A percentile compares a stretch with the other conserved stretches of the same genome.
Conservation (phyloP, 805 yeast genomes). For the Cyberlindnera japonica region DNA sequence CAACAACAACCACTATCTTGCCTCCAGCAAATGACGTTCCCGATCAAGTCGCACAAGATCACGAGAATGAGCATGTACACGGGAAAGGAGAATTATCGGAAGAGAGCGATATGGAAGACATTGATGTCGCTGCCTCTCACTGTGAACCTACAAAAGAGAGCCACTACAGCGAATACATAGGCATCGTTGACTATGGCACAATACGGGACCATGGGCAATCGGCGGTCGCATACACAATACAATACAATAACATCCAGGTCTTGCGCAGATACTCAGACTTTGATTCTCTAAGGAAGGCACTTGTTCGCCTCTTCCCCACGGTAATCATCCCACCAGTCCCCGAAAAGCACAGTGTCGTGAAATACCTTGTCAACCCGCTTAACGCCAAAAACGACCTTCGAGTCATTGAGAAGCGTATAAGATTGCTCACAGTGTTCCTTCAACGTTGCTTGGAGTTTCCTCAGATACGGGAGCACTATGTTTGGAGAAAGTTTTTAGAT, state of each 20-base stretch:
- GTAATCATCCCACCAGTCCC: conserved; percentile 93
- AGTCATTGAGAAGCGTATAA: conserved; percentile 63
- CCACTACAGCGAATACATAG: conserved; percentile 6
- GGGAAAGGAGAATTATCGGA: not conserved
- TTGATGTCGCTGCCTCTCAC: not conserved
- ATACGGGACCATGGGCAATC: conserved; percentile 60
- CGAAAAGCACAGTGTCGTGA: conserved; percentile 65
- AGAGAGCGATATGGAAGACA: conserved; percentile 1
- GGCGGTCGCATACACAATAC: conserved; percentile 76
- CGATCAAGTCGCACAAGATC: not conserved
- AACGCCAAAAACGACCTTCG: conserved; percentile 40
- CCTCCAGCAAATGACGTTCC: not conserved
- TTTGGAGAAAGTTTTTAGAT: conserved; percentile 76
- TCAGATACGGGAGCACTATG: conserved; percentile 52
- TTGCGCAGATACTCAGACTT: conserved; percentile 89
- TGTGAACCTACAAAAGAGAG: not conserved
- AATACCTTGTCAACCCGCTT: conserved; percentile 40
- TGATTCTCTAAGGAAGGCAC: conserved; percentile 68
- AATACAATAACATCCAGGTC: conserved; percentile 48
- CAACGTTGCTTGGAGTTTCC: conserved; percentile 64
- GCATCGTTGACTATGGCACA: conserved; percentile 37
- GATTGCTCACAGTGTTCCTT: conserved; percentile 73
- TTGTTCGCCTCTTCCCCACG: conserved; percentile 75
- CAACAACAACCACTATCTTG: not conserved
- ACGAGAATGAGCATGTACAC: not conserved